Conservation (phyloP, 371 early-diverging fungal genomes). For the Mucor ambiguus region DNA sequence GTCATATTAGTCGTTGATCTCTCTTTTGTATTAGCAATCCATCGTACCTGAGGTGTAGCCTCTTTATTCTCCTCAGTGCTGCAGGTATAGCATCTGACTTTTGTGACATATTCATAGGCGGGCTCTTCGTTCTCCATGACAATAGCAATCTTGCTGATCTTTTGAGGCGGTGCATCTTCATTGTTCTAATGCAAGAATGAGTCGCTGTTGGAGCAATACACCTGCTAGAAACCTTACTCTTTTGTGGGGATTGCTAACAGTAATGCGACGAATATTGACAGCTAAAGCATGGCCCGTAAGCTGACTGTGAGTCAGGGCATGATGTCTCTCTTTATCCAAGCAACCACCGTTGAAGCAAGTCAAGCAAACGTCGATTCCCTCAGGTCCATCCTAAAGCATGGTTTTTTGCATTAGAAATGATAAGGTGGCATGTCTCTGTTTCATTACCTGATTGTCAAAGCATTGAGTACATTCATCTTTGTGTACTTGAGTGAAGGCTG, state of each 20-base stretch:
- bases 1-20: neutral
- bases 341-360: conserved; percentile 95
- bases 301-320: conserved; percentile 74
- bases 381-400: conserved; percentile 56
- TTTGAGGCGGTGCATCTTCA: conserved; percentile 69
- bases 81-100: conserved; percentile 74
- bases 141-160: conserved; percentile 91
- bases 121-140: conserved; percentile 70
- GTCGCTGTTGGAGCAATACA: neutral
- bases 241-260: conserved; percentile 39
- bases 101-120: conserved; percentile 70
- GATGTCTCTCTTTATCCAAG: conserved; percentile 58
- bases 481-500: conserved; percentile 66
- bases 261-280: conserved; percentile 80
- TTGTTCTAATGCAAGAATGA: conserved; percentile 14
- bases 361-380: conserved; percentile 91
- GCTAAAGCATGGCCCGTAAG: conserved; percentile 78
- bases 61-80: conserved; percentile 44
- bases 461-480: conserved; percentile 97
- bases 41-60: conserved; percentile 34
- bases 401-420: neutral
- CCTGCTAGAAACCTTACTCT: conserved; percentile 24
- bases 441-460: conserved; percentile 81
- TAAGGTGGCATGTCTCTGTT: neutral
- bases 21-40: neutral